Base-by-base conservation (phyloP, 2,329 filamentous ascomycete species). In the Hymenoscyphus linearis region DNA sequence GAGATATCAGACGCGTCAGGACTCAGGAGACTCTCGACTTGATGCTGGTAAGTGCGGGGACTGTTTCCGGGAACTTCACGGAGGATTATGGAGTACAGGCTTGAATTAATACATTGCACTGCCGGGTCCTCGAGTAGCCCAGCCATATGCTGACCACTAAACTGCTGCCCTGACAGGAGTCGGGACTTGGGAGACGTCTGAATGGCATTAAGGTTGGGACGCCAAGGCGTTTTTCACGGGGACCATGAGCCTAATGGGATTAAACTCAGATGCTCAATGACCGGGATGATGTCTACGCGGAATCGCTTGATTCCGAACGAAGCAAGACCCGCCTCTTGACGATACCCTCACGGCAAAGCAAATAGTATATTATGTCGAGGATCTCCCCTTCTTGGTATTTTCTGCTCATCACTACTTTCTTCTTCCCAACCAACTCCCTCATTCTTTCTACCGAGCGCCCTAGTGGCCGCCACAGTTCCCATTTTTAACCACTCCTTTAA, bases 401-500 rank as follows among this genome's bases (percentile, higher is more conserved):
- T 61, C 64, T 59, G 27, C 57, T 57, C 65, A 68, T 61, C 63
- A 67, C 60, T 64, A 62, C 59, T 62, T 64, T 66, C 60, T 56
- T 22, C 53, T 50, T 34, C 63, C 60, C 59, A 59, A 57, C 59
- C 59, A 57, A 26, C 37, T 62, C 60, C 36, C 52, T 64, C 65
- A 66, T 70, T 72, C 64, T 59, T 69, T 68, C 65, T 58, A 65
- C 57, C 57, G 67, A 68, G 70, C 70, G 69, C 69, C 68, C 70
- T 55, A 71, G 68, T 62, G 68, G 68, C 67, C 64, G 69, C 68
- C 67, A 64, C 64, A 65, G 44, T 66, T 61, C 35, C 68, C 66
- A 59, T 64, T 60, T 58, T 54, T 52, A 65, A 67, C 64, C 64
- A 61, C 31, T 62, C 56, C 64, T 66, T 65, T 65, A 62, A 58